Conservation (phyloP, 345 rosid species). For the Barbarea vulgaris region DNA sequence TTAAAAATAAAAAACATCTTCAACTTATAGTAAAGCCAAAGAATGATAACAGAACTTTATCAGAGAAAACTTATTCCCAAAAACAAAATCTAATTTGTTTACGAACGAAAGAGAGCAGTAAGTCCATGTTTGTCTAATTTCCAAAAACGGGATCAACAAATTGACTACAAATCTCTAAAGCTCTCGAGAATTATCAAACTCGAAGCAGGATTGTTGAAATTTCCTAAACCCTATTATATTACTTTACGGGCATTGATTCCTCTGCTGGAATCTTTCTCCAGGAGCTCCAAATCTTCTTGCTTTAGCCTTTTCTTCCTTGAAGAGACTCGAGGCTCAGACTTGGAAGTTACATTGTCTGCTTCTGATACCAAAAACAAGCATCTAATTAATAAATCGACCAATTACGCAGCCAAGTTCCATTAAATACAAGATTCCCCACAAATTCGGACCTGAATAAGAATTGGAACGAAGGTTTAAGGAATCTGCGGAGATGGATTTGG, state of each 20-base stretch:
- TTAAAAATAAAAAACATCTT: not conserved
- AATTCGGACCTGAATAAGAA: constrained; percentile 16
- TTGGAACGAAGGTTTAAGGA: constrained; percentile 4
- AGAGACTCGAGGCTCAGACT: constrained; percentile 49
- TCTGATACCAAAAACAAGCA: constrained; percentile 23
- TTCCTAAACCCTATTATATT: not conserved
- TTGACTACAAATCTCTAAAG: not conserved
- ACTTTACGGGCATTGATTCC: constrained; percentile 17
- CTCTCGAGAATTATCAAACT: not conserved
- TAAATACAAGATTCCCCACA: not conserved
- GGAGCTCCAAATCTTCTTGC: constrained; percentile 34
- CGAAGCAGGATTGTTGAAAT: constrained; percentile 3
- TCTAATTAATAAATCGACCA: not conserved
- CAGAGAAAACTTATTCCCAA: not conserved
- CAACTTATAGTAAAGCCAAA: not conserved
- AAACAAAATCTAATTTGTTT: not conserved
- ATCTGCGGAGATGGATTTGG: constrained; percentile 7
- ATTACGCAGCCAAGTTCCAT: constrained; percentile 5
- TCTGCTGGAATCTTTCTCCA: constrained; percentile 30
- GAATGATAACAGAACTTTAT: not conserved
- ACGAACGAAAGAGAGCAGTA: not conserved
- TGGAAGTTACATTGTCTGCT: constrained; percentile 29
- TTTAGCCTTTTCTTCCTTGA: constrained; percentile 61
- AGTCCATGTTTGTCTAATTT: not conserved
- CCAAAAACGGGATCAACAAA: constrained; percentile 9